Conservation (phyloP, 2,329 filamentous ascomycete species). For the Diaporthe vaccinii region DNA sequence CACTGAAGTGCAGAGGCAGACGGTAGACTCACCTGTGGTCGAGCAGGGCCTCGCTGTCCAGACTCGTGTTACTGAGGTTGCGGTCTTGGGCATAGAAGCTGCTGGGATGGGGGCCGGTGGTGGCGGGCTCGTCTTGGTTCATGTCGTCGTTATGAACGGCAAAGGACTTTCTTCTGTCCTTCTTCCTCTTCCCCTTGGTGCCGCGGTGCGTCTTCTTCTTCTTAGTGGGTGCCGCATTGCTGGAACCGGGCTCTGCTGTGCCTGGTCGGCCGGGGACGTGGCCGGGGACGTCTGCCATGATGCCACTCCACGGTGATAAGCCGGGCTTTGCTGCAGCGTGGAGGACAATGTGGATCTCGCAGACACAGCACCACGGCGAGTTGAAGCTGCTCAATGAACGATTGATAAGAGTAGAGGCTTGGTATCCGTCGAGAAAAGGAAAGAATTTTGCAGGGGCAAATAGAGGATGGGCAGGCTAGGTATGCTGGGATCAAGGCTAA, state of each 20-base stretch:
- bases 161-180: slow-evolving; percentile 84
- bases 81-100: slow-evolving; percentile 65
- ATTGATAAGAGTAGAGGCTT: not conserved
- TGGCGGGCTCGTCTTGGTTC: slow-evolving; percentile 49
- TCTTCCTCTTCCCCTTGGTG: slow-evolving; percentile 74
- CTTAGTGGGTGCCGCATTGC: slow-evolving; percentile 50
- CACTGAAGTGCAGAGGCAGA: not conserved
- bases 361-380: not conserved
- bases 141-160: slow-evolving; percentile 72
- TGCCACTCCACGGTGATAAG: slow-evolving; percentile 8
- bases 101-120: slow-evolving; percentile 49
- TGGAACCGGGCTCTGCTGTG: slow-evolving; percentile 36
- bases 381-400: not conserved
- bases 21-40: slow-evolving; percentile 80
- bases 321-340: slow-evolving; percentile 4
- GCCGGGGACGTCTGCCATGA: slow-evolving; percentile 7
- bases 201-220: slow-evolving; percentile 83
- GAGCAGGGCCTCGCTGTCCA: slow-evolving; percentile 89
- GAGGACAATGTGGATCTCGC: not conserved
- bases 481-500: slow-evolving; percentile 11
- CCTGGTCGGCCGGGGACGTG: slow-evolving; percentile 4
- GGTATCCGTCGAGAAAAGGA: not conserved
- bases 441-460: slow-evolving; percentile 18
- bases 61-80: slow-evolving; percentile 84
- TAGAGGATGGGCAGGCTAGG: not conserved